phyloP scores from a whole-genome alignment of 1,139 yeast species.

The Sugiyamaella castrensis region DNA sequence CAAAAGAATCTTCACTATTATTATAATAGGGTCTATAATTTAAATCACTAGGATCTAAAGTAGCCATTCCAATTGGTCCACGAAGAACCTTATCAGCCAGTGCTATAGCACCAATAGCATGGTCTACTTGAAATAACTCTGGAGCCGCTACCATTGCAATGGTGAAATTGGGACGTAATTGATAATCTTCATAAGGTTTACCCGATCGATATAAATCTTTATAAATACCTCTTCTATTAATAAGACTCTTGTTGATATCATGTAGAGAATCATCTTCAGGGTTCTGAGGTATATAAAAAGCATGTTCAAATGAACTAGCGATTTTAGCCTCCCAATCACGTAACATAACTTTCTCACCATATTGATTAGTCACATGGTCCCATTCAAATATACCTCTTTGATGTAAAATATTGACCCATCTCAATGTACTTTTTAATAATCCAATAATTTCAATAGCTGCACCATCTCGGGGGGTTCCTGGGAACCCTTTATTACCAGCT shows the following conservation, averaged over 20 bases:
- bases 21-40: slow-evolving; percentile 87
- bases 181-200: slow-evolving; percentile 90
- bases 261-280: slow-evolving; percentile 56
- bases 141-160: slow-evolving; percentile 95
- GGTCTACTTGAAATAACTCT: slow-evolving; percentile 65
- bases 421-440: slow-evolving; percentile 71
- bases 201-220: slow-evolving; percentile 81
- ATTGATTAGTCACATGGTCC: slow-evolving; percentile 45
- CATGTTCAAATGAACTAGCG: slow-evolving; percentile 70
- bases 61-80: slow-evolving; percentile 90
- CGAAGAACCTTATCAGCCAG: slow-evolving; percentile 70
- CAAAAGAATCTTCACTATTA: slow-evolving; percentile 75
- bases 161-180: slow-evolving; percentile 85
- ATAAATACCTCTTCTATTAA: slow-evolving; percentile 90
- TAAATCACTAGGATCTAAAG: slow-evolving; percentile 88
- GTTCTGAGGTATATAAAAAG: slow-evolving; percentile 70
- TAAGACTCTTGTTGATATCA: slow-evolving; percentile 59
- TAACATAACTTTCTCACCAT: slow-evolving; percentile 53
- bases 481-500: slow-evolving; percentile 84
- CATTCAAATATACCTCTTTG: slow-evolving; percentile 52
- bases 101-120: slow-evolving; percentile 61
- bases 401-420: slow-evolving; percentile 69
- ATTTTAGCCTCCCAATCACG: slow-evolving; percentile 70
- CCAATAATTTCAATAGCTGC: slow-evolving; percentile 95
- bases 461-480: slow-evolving; percentile 98